Evolutionary conservation across 805 yeast genomes (phyloP), one percentile per base, ranked within the genome.

Genomic region (Ogataea nonfermentans): DNA sequence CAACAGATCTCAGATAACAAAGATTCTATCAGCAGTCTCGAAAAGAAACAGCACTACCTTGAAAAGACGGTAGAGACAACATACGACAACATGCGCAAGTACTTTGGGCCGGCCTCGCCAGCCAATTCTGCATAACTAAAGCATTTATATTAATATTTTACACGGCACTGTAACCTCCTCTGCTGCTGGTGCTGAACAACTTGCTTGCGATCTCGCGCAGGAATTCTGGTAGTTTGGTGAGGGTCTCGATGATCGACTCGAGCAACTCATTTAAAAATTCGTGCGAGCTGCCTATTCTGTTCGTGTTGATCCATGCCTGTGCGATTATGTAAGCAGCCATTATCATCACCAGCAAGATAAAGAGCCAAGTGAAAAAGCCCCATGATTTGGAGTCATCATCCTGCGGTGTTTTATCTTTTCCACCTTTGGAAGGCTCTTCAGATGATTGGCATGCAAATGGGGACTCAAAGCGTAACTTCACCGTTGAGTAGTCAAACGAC

Each of bases 111-210:
- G 12, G 37, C 35, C 12, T 10, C 29, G 6, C 4, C 30, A n/a
- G 9, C 30, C 11, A 26, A 26, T 10, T 25, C 25, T n/a, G 17
- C 24, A 26, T 20, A 32, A 24, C n/a, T 13, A 17, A 11, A 13
- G 36, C 19, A 37, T 22, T 24, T 29, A 30, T 29, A 25, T 15
- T 29, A 25, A 23, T 30, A 31, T 9, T 29, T 65, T 69, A 90
- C 9, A 93, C 95, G 24, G 97, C 98, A 57, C 95, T 81, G 61
- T 93, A 91, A 13, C 96, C 98, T 19, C 95, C 95, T 59, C 96
- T 75, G 36, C 32, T 66, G 38, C 71, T 65, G 15, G 79, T 74
- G 6, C 90, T 82, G 37, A 81, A 70, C 24, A 90, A 60, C 53
- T 76, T 87, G 35, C 75, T 76, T 29, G 78, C 66, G 4, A 90